Evolutionary conservation across 148 eudicot species (phyloP).

Genomic region (Fagopyrum tataricum): DNA sequence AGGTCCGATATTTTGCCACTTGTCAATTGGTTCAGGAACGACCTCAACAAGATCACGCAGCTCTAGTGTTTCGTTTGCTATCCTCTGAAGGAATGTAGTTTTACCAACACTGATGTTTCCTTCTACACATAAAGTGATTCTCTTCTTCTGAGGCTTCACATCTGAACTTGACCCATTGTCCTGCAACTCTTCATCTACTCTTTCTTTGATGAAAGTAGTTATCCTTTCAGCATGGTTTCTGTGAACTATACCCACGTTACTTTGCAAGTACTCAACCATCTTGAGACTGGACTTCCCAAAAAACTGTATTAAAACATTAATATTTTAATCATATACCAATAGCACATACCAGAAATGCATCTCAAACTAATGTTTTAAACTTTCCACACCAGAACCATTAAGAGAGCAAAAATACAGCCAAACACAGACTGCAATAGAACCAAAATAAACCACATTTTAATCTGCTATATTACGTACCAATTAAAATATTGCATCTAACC

Average conservation of each 20-base stretch:
- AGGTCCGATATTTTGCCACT: constrained; percentile 93
- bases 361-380: neutral
- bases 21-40: constrained; percentile 90
- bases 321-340: neutral
- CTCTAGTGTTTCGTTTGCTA: constrained; percentile 92
- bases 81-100: constrained; percentile 86
- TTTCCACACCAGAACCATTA: neutral
- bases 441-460: neutral
- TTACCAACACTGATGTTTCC: constrained; percentile 97
- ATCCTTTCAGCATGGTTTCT: constrained; percentile 95
- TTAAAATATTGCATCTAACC: neutral
- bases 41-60: constrained; percentile 88
- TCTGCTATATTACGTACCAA: neutral
- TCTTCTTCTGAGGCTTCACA: constrained; percentile 14
- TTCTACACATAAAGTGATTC: constrained; percentile 55
- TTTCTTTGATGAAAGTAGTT: constrained; percentile 69
- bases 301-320: constrained; percentile 37
- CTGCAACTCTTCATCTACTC: constrained; percentile 76
- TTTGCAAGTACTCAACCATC: constrained; percentile 81
- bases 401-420: neutral
- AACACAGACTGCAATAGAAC: neutral
- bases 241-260: constrained; percentile 90
- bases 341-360: neutral
- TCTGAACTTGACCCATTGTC: constrained; percentile 42
- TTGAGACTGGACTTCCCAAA: constrained; percentile 60